A percentile compares a stretch with the other conserved stretches of the same genome.
Evolutionary conservation across 1,284 basidiomycete genomes (phyloP).

Genomic region (Cutaneotrichosporon sp.): DNA sequence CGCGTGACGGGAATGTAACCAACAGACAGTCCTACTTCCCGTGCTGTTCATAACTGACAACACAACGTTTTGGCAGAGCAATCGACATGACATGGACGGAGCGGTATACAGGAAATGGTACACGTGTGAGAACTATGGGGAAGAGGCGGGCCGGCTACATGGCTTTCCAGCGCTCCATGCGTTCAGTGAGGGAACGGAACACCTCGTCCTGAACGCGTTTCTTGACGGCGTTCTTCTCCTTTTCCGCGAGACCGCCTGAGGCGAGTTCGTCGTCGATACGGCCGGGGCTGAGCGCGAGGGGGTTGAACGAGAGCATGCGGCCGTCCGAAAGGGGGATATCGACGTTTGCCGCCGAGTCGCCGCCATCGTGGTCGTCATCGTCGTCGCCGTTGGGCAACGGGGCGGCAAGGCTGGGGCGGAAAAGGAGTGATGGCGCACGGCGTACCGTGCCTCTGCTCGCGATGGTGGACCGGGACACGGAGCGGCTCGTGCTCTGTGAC

Average conservation of each 20-base stretch:
- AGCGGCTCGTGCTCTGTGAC: neutral
- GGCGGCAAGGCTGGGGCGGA: conserved; percentile 28
- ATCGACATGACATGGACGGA: neutral
- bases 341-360: neutral
- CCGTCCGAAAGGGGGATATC: conserved; percentile 33
- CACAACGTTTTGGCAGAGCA: neutral
- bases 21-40: too few species aligned
- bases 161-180: conserved; percentile 36
- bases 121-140: neutral
- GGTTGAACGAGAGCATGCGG: conserved; percentile 33
- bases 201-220: conserved; percentile 23
- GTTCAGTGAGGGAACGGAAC: conserved; percentile 25
- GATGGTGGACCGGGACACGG: neutral
- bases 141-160: neutral
- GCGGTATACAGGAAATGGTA: neutral
- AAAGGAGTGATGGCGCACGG: conserved; percentile 34
- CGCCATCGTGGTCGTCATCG: conserved; percentile 6
- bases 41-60: too few species aligned
- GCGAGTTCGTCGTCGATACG: conserved; percentile 35
- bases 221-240: conserved; percentile 22
- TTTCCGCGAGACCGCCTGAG: conserved; percentile 25
- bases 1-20: too few species aligned
- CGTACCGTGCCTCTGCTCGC: conserved; percentile 9
- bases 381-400: conserved; percentile 1
- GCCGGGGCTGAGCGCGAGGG: conserved; percentile 27